phyloP scores from a whole-genome alignment of 2,329 filamentous ascomycete genomes.

The Neonectria neomacrospora region DNA sequence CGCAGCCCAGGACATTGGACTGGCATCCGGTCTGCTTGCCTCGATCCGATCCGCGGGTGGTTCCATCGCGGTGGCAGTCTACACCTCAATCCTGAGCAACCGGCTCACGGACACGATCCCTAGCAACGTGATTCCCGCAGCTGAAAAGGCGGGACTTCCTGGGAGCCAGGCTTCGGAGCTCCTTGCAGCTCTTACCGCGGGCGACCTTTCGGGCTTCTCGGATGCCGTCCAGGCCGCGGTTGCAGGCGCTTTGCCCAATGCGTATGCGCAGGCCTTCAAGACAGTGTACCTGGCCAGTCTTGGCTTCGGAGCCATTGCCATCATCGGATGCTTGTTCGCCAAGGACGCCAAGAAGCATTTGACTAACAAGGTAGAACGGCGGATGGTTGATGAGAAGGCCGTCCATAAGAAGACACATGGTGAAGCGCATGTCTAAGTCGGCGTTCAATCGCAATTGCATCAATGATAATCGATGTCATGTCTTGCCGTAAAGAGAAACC shows the following conservation, averaged over 20 bases:
- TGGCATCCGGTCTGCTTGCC: slow-evolving; percentile 53
- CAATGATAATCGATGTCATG: background rate
- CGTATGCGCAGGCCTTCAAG: slow-evolving; percentile 53
- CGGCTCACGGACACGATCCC: slow-evolving; percentile 51
- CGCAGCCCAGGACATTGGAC: slow-evolving; percentile 53
- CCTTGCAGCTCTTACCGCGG: slow-evolving; percentile 46
- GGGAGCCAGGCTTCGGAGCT: slow-evolving; percentile 47
- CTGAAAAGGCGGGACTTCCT: slow-evolving; percentile 51
- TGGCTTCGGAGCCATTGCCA: slow-evolving; percentile 52
- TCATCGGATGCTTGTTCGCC: slow-evolving; percentile 50
- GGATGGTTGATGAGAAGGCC: slow-evolving; percentile 42
- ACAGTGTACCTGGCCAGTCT: slow-evolving; percentile 55
- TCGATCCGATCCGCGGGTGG: slow-evolving; percentile 53
- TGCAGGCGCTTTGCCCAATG: slow-evolving; percentile 43
- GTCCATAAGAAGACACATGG: slow-evolving; percentile 11
- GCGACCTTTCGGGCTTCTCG: slow-evolving; percentile 48
- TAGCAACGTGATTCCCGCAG: slow-evolving; percentile 48
- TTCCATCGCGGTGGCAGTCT: slow-evolving; percentile 53
- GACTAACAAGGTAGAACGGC: slow-evolving; percentile 50
- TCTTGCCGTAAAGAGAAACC: background rate
- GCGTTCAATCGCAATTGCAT: background rate
- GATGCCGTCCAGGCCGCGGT: slow-evolving; percentile 47
- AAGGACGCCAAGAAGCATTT: slow-evolving; percentile 50
- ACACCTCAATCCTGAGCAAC: slow-evolving; percentile 53
- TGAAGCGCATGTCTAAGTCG: slow-evolving; percentile 1